These are phyloP conservation scores for Curvularia sp. DNA, from an alignment of 2,329 filamentous ascomycete genomes.

Conservation along the genomic window DNA sequence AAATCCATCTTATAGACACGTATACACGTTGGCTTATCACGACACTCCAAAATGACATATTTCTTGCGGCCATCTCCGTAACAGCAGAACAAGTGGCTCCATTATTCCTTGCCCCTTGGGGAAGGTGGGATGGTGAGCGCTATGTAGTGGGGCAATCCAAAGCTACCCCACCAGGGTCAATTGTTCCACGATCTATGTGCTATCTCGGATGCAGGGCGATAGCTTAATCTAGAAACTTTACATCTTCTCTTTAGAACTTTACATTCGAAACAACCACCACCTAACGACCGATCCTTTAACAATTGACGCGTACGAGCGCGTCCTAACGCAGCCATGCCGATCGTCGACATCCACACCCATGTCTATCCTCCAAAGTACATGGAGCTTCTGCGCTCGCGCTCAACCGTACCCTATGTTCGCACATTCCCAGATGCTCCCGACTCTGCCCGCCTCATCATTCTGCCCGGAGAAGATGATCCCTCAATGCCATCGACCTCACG, in stretches of 20 bases:
- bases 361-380: constrained; percentile 68
- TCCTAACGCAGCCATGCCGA: constrained; percentile 43
- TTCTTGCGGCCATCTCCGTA: constrained; percentile 26
- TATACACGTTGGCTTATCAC: constrained; percentile 3
- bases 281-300: neutral
- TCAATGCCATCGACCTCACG: constrained; percentile 62
- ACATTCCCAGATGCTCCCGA: constrained; percentile 62
- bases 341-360: constrained; percentile 69
- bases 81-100: constrained; percentile 10
- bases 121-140: constrained; percentile 42
- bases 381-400: constrained; percentile 62
- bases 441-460: constrained; percentile 71
- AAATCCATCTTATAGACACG: neutral
- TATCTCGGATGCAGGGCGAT: constrained; percentile 1
- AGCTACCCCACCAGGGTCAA: constrained; percentile 32
- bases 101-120: constrained; percentile 31
- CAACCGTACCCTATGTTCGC: constrained; percentile 73
- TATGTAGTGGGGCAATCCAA: constrained; percentile 32
- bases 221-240: neutral
- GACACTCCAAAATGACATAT: constrained; percentile 7
- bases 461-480: constrained; percentile 63
- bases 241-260: neutral
- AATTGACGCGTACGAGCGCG: constrained; percentile 7
- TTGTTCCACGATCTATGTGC: constrained; percentile 18
- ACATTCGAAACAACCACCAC: neutral